Base-by-base conservation (phyloP, 495 filamentous ascomycete species). In the Lophiotrema nucula region DNA sequence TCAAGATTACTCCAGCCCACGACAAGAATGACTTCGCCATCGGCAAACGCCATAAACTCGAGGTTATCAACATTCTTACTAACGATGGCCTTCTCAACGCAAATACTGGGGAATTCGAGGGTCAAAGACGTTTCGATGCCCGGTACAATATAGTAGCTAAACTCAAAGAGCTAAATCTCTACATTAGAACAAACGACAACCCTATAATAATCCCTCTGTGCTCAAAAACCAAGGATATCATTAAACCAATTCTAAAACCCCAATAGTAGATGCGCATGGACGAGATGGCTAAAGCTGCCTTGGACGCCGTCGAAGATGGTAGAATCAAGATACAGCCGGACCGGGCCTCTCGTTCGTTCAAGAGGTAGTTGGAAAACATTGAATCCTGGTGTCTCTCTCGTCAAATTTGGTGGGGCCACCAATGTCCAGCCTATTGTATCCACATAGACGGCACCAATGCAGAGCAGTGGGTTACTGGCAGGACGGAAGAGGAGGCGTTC, bases 361-460 rank as follows among this genome's bases (percentile, higher is more conserved):
- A 77, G 67, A 77, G 79, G 44, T 92, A 88, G 88, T 77, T 92
- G 75, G 70, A 78, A 35, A 81, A 83, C 60, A 79, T 31, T 52
- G 84, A 89, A 46, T 87, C 90, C 68, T 91, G 88, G 88, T 92
- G 88, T 74, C 73, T 92, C 27, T 88, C 85, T 5, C 74, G 88
- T 58, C 88, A 92, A 71, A 79, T 92, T 22, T 92, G 88, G 88
- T 92, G 88, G 88, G 88, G 88, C 44, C 88, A 92, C 70, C 85
- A 86, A 67, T 80, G 81, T 31, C 88, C 88, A 8, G 87, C 84
- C 10, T 92, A 88, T 69, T 83, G 83, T 52, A 81, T 88, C 48
- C 78, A 82, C 54, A 70, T 90, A 27, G 86, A 90, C 49, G 87
- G 81, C 24, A 74, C 78, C 21, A 77, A 88, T 53, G 74, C 78